Base-by-base conservation (phyloP, 352 stramenopile genomes). In the Pythium brachiatum region DNA sequence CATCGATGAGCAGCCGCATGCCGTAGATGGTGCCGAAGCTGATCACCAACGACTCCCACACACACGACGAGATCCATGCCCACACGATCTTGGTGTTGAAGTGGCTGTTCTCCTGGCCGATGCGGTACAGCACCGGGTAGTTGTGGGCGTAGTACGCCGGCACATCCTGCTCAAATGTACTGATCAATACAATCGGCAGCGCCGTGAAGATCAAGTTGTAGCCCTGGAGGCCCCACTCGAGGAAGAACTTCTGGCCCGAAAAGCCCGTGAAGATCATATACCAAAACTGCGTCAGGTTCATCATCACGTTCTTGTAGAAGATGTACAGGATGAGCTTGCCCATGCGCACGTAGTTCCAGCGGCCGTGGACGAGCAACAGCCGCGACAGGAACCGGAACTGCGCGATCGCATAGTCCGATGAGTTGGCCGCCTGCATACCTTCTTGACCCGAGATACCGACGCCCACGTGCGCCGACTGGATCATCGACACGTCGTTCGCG, bases 401-500 rank as follows among this genome's bases (percentile, higher is more conserved):
- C 18, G 88, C 93, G 56, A 98, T 98, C 36, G 94, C 90, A 69
- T 98, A 98, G 71, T 98, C 95, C 4, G 84, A 91, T 58, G 92
- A 92, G 68, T 98, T 98, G 0, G 92, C 94, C 2, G 95, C 98
- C 58, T 98, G 95, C 77, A 97, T 93, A 15, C 94, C 94, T 74
- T 98, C 94, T 53, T 97, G 90, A 0, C 94, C 94, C 0, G 79
- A 94, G 46, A 98, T 98, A 11, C 94, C 94, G 26, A 98, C 86
- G 47, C 93, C 94, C 5, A 98, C 88, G 65, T 98, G 88, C 2
- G 90, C 93, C 3, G 78, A 77, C 72, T 98, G 90, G 59, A 99
- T 98, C 96, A 99, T 99, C 21, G 87, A 92, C 0, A 99, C 96
- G 67, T 99, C 96, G 64, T 99, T 99, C 0, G 95, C 96, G 27